Percentiles rank a stretch among this genome's conserved stretches.
These are phyloP conservation scores for Talaromyces thailandensis DNA, from an alignment of 495 filamentous ascomycete species.

Conservation along the genomic window DNA sequence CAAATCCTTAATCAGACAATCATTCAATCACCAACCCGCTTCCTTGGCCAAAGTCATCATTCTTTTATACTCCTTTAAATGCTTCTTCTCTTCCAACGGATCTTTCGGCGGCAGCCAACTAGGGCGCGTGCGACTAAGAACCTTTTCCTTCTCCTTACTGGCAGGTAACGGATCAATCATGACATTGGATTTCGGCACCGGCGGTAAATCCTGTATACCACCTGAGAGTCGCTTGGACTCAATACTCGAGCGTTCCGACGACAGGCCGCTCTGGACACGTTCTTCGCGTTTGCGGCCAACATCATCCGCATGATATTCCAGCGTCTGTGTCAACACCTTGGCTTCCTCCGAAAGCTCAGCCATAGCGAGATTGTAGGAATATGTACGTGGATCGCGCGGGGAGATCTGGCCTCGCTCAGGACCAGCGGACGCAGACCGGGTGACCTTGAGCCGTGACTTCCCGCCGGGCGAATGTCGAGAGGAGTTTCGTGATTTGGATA, in stretches of 20 bases:
- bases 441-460: slow-evolving; percentile 6
- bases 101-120: slow-evolving; percentile 95
- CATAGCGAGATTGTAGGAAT: slow-evolving; percentile 78
- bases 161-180: slow-evolving; percentile 96
- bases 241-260: slow-evolving; percentile 31
- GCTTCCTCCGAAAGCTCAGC: slow-evolving; percentile 79
- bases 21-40: slow-evolving; percentile 40
- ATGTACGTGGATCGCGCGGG: slow-evolving; percentile 51
- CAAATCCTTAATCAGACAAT: neutral
- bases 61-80: slow-evolving; percentile 82
- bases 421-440: slow-evolving; percentile 36
- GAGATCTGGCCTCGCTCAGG: slow-evolving; percentile 37
- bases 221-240: slow-evolving; percentile 49
- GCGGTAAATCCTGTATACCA: slow-evolving; percentile 57
- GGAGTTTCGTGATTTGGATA: slow-evolving; percentile 15
- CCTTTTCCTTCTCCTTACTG: slow-evolving; percentile 93
- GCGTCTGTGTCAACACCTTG: slow-evolving; percentile 75
- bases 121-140: slow-evolving; percentile 81
- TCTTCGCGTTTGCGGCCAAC: slow-evolving; percentile 43
- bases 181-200: slow-evolving; percentile 74
- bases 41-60: slow-evolving; percentile 84
- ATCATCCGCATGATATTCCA: slow-evolving; percentile 76
- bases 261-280: slow-evolving; percentile 39
- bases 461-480: slow-evolving; percentile 15
- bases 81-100: slow-evolving; percentile 83